Evolutionary conservation across 345 rosid species (phyloP).

Genomic region (Pugionium cornutum): DNA sequence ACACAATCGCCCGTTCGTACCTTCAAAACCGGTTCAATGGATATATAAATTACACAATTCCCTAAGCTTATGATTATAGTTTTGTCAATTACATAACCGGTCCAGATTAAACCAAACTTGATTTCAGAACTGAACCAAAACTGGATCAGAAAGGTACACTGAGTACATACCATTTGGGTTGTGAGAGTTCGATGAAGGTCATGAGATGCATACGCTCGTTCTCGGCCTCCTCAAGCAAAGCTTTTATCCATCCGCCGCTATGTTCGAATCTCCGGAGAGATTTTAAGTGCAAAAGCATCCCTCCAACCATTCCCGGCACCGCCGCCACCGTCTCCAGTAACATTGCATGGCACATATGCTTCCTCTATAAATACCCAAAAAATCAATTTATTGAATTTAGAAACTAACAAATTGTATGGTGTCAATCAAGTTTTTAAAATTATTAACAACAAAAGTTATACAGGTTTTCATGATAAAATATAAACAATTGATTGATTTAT

Average conservation of each 20-base stretch:
- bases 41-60: background rate
- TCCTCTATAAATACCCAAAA: conserved; percentile 40
- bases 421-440: background rate
- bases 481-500: background rate
- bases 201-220: conserved; percentile 73
- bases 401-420: background rate
- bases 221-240: conserved; percentile 63
- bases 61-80: background rate
- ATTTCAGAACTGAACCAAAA: background rate
- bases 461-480: too few species aligned
- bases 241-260: conserved; percentile 72
- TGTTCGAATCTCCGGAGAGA: conserved; percentile 61
- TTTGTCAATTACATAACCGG: background rate
- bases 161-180: conserved; percentile 49
- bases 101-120: conserved; percentile 8
- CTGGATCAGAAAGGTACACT: background rate
- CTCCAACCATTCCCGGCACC: conserved; percentile 71
- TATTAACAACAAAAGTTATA: too few species aligned
- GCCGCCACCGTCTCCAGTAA: conserved; percentile 65
- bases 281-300: conserved; percentile 63
- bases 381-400: background rate
- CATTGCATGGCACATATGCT: conserved; percentile 74
- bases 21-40: conserved; percentile 11
- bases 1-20: conserved; percentile 56
- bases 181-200: conserved; percentile 59